Base-by-base conservation (phyloP, 2,329 filamentous ascomycete genomes). In the Chrysoporthe puriensis region DNA sequence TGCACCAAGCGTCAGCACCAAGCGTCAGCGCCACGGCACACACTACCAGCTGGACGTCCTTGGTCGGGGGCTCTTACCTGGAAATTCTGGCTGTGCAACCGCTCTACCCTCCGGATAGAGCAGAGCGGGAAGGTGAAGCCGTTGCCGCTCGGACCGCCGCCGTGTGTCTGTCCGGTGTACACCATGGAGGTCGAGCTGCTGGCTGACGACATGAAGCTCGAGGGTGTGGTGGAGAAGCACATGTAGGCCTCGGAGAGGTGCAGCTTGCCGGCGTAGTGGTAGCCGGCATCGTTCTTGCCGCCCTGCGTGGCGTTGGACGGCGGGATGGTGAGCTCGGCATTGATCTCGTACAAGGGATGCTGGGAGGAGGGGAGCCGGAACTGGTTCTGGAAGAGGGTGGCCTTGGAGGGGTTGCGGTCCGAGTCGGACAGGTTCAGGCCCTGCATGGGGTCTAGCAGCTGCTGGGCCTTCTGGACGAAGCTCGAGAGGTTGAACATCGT, bases 101-200 rank as follows among this genome's bases (percentile, higher is more conserved):
- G 87, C 82, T 99, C 96, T 32, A 99, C 96, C 63, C 94, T 86
- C 70, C 96, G 87, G 73, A 99, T 95, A 63, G 93, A 92, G 78
- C 92, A 97, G 32, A 99, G 85, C 4, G 96, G 96, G 66, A 98
- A 88, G 1, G 93, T 97, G 79, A 99, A 98, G 69, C 96, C 96
- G 83, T 97, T 97, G 50, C 94, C 95, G 66, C 93, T 92, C 3
- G 96, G 95, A 0, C 96, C 96, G 32, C 92, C 93, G 68, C 96
- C 94, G 76, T 97, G 91, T 40, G 95, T 97, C 78, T 97, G 93
- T 18, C 94, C 96, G 4, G 93, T 96, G 80, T 96, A 98, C 67
- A 89, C 88, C 59, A 91, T 93, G 26, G 94, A 94, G 0, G 91
- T 90, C 70, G 88, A 90, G 26, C 91, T 88, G 77, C 90, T 97